Conservation (phyloP, 345 rosid species). For the Acer yangbiense region DNA sequence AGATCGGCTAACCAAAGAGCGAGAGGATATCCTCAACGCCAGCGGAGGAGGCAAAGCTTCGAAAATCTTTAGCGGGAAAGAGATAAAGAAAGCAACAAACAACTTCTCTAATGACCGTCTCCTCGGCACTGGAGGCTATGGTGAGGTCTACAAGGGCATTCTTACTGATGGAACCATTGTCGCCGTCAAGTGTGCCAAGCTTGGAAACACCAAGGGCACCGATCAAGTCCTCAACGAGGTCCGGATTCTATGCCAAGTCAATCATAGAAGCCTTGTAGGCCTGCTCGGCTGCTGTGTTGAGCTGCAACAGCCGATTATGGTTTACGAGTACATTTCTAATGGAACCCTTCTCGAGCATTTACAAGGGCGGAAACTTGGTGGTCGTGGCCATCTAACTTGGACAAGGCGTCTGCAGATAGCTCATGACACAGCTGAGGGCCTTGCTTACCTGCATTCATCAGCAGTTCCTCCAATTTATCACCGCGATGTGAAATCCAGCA, state of each 20-base stretch:
- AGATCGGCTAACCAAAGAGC: slow-evolving; percentile 33
- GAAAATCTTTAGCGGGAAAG: slow-evolving; percentile 38
- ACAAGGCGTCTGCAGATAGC: slow-evolving; percentile 41
- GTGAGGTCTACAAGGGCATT: slow-evolving; percentile 49
- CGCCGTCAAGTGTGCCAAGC: slow-evolving; percentile 59
- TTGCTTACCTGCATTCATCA: slow-evolving; percentile 50
- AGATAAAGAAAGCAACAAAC: slow-evolving; percentile 45
- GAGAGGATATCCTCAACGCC: slow-evolving; percentile 41
- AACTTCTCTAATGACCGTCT: slow-evolving; percentile 47
- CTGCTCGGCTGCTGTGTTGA: slow-evolving; percentile 59
- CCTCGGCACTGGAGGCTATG: slow-evolving; percentile 54
- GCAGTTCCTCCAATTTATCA: slow-evolving; percentile 50
- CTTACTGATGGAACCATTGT: slow-evolving; percentile 46
- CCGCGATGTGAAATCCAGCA: slow-evolving; percentile 56
- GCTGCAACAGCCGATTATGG: slow-evolving; percentile 50
- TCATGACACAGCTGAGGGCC: slow-evolving; percentile 42
- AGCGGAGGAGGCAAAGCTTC: slow-evolving; percentile 36
- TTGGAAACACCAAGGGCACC: slow-evolving; percentile 49
- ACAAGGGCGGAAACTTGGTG: slow-evolving; percentile 2
- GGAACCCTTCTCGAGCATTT: slow-evolving; percentile 49
- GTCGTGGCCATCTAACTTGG: slow-evolving; percentile 28
- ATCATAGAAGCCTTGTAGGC: slow-evolving; percentile 47
- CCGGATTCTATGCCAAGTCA: slow-evolving; percentile 57
- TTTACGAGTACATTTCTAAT: slow-evolving; percentile 45
- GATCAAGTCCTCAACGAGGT: slow-evolving; percentile 62